A percentile compares a stretch with the other conserved stretches of the same genome.
phyloP scores from a whole-genome alignment of 345 rosid genomes.

The Eucalyptus tenuipes region DNA sequence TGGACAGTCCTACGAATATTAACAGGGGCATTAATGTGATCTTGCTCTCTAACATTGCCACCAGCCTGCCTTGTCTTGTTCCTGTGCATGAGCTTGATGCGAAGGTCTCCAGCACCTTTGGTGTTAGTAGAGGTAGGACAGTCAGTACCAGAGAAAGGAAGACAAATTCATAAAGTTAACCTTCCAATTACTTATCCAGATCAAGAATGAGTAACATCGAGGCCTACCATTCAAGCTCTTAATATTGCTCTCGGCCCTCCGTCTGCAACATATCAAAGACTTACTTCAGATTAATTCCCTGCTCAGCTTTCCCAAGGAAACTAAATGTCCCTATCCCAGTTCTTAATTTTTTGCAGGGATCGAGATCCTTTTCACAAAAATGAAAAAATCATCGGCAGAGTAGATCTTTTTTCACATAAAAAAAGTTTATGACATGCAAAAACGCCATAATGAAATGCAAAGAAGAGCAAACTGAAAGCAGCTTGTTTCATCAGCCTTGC shows the following conservation, averaged over 20 bases:
- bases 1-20: neutral
- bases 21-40: neutral
- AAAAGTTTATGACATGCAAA: neutral
- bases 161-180: neutral
- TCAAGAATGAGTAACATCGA: neutral
- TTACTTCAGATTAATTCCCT: neutral
- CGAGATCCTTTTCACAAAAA: neutral
- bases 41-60: neutral
- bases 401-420: neutral
- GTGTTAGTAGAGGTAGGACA: neutral
- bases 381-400: neutral
- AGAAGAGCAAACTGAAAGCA: neutral
- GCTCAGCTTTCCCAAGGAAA: neutral
- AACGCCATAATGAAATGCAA: neutral
- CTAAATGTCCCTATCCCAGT: neutral
- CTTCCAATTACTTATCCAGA: neutral
- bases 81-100: slow-evolving; percentile 12
- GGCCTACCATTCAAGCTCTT: neutral
- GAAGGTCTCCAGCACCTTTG: slow-evolving; percentile 14
- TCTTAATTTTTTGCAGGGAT: neutral
- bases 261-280: neutral
- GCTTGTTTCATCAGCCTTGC: neutral
- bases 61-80: slow-evolving; percentile 2
- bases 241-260: neutral
- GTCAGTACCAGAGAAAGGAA: neutral